A percentile compares a stretch with the other conserved stretches of the same genome.
Conservation (phyloP, 331 rosid species). For the Acacia concinna region DNA sequence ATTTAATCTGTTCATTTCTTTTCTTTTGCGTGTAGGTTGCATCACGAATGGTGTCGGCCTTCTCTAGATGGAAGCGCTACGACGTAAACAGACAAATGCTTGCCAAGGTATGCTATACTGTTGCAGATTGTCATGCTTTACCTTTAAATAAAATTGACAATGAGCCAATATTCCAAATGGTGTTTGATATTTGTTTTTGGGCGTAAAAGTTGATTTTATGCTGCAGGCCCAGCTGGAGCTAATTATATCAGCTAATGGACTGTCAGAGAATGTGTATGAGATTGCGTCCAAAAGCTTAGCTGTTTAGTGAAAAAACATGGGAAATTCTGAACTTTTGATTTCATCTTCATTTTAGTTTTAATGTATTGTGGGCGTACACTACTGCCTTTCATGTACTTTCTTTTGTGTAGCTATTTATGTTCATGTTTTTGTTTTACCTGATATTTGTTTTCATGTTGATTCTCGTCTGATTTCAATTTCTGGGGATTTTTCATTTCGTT, state of each 20-base stretch:
- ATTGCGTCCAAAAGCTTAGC: conserved; percentile 96
- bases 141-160: neutral
- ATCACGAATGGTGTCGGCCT: conserved; percentile 95
- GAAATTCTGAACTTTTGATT: conserved; percentile 11
- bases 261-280: conserved; percentile 92
- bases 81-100: conserved; percentile 51
- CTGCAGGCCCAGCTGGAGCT: conserved; percentile 93
- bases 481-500: neutral
- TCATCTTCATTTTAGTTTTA: neutral
- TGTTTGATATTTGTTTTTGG: neutral
- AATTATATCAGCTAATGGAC: conserved; percentile 79
- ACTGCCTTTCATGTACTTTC: too few species aligned
- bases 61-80: conserved; percentile 91
- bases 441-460: neutral
- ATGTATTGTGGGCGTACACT: neutral
- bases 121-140: neutral
- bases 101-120: conserved; percentile 48
- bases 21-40: conserved; percentile 68
- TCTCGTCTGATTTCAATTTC: conserved; percentile 10
- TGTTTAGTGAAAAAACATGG: conserved; percentile 37
- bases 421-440: too few species aligned
- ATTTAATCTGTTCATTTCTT: neutral
- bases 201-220: too few species aligned
- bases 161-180: neutral
- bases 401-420: neutral